These are phyloP conservation scores for Ramalina intermedia DNA, from an alignment of 495 filamentous ascomycete species.

Conservation along the genomic window DNA sequence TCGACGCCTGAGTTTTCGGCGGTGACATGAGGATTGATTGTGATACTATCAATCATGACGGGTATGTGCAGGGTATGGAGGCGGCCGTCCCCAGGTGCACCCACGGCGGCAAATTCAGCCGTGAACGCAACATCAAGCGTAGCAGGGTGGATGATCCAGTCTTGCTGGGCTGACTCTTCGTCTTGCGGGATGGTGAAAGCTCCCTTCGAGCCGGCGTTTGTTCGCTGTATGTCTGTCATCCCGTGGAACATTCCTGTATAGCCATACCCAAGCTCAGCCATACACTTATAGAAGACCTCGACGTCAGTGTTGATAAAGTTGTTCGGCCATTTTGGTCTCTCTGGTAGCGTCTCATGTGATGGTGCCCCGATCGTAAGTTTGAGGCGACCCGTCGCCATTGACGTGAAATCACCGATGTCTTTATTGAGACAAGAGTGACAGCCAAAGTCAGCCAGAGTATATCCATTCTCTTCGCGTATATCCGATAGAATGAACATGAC, in stretches of 20 bases:
- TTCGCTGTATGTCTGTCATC: constrained; percentile 15
- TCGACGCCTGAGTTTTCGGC: not conserved
- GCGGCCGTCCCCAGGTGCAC: constrained; percentile 20
- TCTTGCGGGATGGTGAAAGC: not conserved
- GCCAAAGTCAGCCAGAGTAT: too few relatives aligned
- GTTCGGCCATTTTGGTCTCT: constrained; percentile 18
- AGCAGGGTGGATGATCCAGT: constrained; percentile 16
- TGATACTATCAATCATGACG: constrained; percentile 16
- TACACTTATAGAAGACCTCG: constrained; percentile 30
- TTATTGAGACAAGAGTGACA: too few relatives aligned
- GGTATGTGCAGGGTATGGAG: constrained; percentile 20
- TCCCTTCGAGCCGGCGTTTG: not conserved
- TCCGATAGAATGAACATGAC: constrained; percentile 17
- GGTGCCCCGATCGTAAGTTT: not conserved
- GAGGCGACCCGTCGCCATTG: too few relatives aligned
- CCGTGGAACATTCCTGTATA: constrained; percentile 32
- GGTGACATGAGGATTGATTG: constrained; percentile 13
- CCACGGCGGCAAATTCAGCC: constrained; percentile 26
- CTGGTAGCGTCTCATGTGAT: not conserved
- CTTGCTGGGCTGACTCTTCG: not conserved
- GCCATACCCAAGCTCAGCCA: constrained; percentile 24
- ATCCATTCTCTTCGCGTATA: too few relatives aligned
- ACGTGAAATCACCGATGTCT: too few relatives aligned
- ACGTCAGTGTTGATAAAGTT: constrained; percentile 14
- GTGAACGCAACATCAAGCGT: constrained; percentile 29